Base-by-base conservation (phyloP, 2,329 filamentous ascomycete genomes). In the Penicillium glabrum region DNA sequence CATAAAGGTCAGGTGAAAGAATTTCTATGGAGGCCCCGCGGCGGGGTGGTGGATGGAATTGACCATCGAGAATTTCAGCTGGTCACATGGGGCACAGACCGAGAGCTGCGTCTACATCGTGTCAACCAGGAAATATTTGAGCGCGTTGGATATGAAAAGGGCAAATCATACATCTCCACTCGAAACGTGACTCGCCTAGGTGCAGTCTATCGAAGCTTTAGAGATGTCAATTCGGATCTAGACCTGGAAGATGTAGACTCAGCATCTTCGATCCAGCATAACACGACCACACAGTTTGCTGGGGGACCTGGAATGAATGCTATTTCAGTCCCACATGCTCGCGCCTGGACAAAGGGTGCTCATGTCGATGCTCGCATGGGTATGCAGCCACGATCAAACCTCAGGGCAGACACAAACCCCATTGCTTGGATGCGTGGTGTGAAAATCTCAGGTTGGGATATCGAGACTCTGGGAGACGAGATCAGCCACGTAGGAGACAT, bases 1-100 rank as follows among this genome's bases (percentile, higher is more conserved):
- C 83, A 86, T 63, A 78, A 81, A 59, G 80, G 80, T 11, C 81
- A 93, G 69, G 91, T 91, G 29, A 96, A 95, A 69, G 93, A 97
- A 67, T 97, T 97, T 59, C 77, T 97, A 11, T 97, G 93, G 93
- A 84, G 93, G 70, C 85, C 86, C 47, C 86, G 93, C 54, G 93
- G 93, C 37, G 79, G 80, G 21, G 83, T 83, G 19, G 83, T 85
- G 16, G 84, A 91, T 53, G 83, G 84, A n/a, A 76, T 89, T 46
- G 93, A 97, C 67, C 81, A 92, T 60, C 86, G 93, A 65, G 93
- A 97, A 51, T 97, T 96, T 61, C 93, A 97, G 72, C 81, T 97
- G 19, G 90, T 97, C 0, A 93, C 93, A 0, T 97, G 93, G 93
- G 92, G 92, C 26, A 88, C 90, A 48, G 93, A 97, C 71, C 89